phyloP scores from a whole-genome alignment of 352 stramenopile species.

The Phytophthora podocarpi region DNA sequence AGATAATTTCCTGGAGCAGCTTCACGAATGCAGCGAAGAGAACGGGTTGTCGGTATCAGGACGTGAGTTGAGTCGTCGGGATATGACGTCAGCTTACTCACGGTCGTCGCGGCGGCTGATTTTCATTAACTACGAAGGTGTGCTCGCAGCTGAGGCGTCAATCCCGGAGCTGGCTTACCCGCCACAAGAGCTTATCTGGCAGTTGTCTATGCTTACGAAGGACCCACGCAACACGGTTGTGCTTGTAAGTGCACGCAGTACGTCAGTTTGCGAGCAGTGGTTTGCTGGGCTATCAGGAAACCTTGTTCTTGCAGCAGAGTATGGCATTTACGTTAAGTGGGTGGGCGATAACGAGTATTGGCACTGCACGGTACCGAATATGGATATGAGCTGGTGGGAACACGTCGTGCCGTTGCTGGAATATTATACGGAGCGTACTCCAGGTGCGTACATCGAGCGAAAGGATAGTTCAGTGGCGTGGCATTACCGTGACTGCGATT shows the following conservation, averaged over 20 bases:
- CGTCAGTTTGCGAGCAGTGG: conserved; percentile 78
- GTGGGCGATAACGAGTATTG: conserved; percentile 61
- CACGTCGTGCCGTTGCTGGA: conserved; percentile 78
- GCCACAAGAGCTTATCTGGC: conserved; percentile 82
- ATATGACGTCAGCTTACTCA: conserved; percentile 87
- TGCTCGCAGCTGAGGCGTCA: conserved; percentile 78
- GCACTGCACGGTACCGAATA: conserved; percentile 82
- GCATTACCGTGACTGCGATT: conserved; percentile 91
- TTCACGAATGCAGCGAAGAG: conserved; percentile 80
- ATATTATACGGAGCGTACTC: conserved; percentile 86
- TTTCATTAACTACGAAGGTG: conserved; percentile 92
- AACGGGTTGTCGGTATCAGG: conserved; percentile 69
- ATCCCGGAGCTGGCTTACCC: conserved; percentile 89
- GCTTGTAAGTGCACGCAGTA: conserved; percentile 73
- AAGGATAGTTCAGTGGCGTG: conserved; percentile 89
- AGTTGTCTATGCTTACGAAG: conserved; percentile 82
- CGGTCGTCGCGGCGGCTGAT: conserved; percentile 70
- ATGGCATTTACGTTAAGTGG: conserved; percentile 86
- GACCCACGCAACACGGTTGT: conserved; percentile 81
- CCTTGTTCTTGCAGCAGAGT: conserved; percentile 77
- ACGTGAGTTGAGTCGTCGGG: conserved; percentile 76
- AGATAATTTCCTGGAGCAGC: conserved; percentile 81
- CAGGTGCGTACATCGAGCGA: conserved; percentile 81
- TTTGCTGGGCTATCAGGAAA: conserved; percentile 68
- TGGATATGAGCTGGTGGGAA: conserved; percentile 84